phyloP scores from a whole-genome alignment of 768 basidiomycete species.

The Russula abietina region DNA sequence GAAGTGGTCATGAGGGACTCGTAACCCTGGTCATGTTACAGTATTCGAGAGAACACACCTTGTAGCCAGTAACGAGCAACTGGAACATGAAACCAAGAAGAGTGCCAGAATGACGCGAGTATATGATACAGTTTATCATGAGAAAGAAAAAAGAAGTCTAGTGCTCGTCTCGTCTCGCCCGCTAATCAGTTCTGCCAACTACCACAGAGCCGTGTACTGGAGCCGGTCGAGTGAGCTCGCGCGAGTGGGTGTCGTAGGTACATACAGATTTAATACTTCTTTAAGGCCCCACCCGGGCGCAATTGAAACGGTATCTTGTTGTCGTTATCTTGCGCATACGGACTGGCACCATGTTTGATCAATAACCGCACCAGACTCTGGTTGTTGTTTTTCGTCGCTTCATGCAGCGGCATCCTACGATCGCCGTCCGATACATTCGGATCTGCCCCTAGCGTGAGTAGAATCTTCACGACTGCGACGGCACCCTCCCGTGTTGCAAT shows the following conservation, averaged over 20 bases:
- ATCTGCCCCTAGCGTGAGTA: background rate
- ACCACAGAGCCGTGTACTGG: background rate
- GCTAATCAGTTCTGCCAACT: background rate
- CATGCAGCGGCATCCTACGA: conserved; percentile 1
- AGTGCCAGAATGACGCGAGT: too few species aligned
- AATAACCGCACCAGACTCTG: background rate
- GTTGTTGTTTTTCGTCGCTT: background rate
- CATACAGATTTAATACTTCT: background rate
- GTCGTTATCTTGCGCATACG: background rate
- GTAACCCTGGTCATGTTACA: too few species aligned
- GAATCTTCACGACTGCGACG: background rate
- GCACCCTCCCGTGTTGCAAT: background rate
- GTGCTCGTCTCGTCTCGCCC: too few species aligned
- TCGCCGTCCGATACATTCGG: background rate
- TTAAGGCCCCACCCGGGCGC: background rate
- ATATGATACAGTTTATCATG: too few species aligned
- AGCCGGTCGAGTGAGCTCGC: background rate
- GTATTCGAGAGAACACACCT: too few species aligned
- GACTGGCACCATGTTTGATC: background rate
- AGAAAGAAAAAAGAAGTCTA: too few species aligned
- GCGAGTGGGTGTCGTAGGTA: background rate
- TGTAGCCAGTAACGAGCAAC: too few species aligned
- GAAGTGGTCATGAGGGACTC: too few species aligned
- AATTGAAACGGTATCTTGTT: background rate
- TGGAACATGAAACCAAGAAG: too few species aligned